Conservation (phyloP, 352 stramenopile genomes). For the Pythium apleroticum region DNA sequence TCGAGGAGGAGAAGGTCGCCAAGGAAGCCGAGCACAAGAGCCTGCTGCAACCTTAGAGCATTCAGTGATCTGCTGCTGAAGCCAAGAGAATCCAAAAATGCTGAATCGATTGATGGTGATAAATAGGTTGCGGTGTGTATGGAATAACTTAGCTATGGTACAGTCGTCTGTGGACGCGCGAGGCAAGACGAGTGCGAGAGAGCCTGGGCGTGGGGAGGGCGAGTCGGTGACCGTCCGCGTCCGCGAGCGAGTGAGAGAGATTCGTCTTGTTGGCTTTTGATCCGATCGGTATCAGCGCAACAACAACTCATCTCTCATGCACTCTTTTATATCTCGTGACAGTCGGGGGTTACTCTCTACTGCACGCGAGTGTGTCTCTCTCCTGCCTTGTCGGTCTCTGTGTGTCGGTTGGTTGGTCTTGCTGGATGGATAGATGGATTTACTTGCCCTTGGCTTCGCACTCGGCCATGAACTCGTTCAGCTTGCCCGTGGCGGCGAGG, state of each 20-base stretch:
- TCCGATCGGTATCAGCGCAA: conserved; percentile 17
- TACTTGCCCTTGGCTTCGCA: conserved; percentile 40
- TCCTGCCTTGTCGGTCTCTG: background rate
- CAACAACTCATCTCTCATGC: conserved; percentile 22
- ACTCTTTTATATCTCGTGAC: conserved; percentile 20
- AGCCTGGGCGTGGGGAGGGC: background rate
- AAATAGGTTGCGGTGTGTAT: background rate
- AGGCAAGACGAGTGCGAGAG: background rate
- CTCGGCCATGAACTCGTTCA: conserved; percentile 66
- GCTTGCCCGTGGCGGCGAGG: conserved; percentile 81
- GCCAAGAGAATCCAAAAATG: background rate
- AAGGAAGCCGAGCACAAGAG: conserved; percentile 77
- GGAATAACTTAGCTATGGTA: conserved; percentile 3
- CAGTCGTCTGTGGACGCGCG: background rate
- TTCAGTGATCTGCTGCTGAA: too few relatives aligned
- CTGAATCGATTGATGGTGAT: background rate
- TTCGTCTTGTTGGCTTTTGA: conserved; percentile 28
- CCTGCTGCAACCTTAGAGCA: conserved; percentile 69
- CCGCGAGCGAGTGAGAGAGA: conserved; percentile 28
- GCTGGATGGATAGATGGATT: background rate
- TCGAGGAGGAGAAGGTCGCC: conserved; percentile 78
- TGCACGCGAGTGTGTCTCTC: background rate
- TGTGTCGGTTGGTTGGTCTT: background rate
- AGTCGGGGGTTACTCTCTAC: conserved; percentile 6
- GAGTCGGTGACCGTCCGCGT: background rate